phyloP scores from a whole-genome alignment of 352 stramenopile genomes.

The Blastocystis sp. region DNA sequence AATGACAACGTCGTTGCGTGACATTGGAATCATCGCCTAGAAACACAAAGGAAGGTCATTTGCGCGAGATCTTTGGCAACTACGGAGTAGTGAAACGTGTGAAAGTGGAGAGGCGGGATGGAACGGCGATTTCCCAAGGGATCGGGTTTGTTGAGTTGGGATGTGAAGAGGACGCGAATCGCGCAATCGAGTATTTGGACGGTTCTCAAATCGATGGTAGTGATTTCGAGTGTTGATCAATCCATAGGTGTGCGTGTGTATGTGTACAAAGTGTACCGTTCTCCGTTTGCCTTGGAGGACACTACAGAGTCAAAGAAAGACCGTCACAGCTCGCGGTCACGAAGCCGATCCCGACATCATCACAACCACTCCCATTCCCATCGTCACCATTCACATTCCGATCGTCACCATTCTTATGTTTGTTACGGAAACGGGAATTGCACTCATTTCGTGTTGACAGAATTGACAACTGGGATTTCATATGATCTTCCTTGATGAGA shows the following conservation, averaged over 20 bases:
- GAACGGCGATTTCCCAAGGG: conserved; percentile 1
- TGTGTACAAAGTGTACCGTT: background rate
- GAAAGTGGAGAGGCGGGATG: background rate
- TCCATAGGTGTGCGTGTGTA: background rate
- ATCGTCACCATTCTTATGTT: no score
- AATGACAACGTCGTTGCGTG: background rate
- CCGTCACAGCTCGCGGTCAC: background rate
- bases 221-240: background rate
- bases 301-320: background rate
- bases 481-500: background rate
- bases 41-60: conserved; percentile 9
- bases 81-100: conserved; percentile 29
- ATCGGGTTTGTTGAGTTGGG: conserved; percentile 30
- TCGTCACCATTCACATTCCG: background rate
- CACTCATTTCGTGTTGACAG: conserved; percentile 9
- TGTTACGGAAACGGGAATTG: no score
- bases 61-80: conserved; percentile 38
- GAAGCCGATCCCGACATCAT: background rate
- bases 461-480: background rate
- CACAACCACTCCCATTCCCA: background rate
- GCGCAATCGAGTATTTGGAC: conserved; percentile 29
- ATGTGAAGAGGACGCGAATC: background rate
- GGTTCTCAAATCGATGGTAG: conserved; percentile 29
- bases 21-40: background rate
- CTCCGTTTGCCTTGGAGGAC: background rate